Percentiles rank a stretch among this genome's conserved stretches.
Evolutionary conservation across 2,329 filamentous ascomycete genomes (phyloP).

Genomic region (Alternaria incomplexa): DNA sequence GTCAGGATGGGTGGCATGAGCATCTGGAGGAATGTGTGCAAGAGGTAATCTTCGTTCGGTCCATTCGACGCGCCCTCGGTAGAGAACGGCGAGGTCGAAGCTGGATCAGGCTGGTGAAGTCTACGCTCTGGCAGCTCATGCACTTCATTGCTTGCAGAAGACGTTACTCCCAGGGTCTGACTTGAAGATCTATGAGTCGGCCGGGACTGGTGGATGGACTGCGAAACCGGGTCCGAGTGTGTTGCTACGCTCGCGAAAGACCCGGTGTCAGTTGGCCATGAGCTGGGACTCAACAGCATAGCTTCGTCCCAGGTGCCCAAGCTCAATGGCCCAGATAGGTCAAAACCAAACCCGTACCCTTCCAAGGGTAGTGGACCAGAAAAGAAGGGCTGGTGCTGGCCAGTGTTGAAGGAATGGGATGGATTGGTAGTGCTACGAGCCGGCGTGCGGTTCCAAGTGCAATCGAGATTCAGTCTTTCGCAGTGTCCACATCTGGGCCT

Average conservation of each 20-base stretch:
- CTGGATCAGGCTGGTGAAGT: conserved; percentile 21
- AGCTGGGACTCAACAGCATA: conserved; percentile 40
- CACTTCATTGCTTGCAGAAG: conserved; percentile 13
- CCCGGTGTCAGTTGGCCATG: conserved; percentile 34
- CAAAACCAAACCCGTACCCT: conserved; percentile 29
- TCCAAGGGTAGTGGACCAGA: conserved; percentile 21
- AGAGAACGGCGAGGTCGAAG: conserved; percentile 40
- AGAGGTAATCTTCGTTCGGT: conserved; percentile 48
- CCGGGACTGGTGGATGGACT: conserved; percentile 28
- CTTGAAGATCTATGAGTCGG: conserved; percentile 21
- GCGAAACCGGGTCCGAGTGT: conserved; percentile 24
- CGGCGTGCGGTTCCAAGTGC: conserved; percentile 54
- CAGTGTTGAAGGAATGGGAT: conserved; percentile 22
- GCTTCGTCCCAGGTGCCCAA: conserved; percentile 41
- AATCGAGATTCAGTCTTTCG: conserved; percentile 60
- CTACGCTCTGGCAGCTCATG: conserved; percentile 22
- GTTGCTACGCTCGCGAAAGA: conserved; percentile 9
- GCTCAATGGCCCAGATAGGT: conserved; percentile 35
- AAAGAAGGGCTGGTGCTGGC: conserved; percentile 17
- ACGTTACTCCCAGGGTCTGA: conserved; percentile 12
- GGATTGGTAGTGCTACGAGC: conserved; percentile 23
- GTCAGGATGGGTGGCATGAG: conserved; percentile 61
- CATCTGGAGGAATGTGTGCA: conserved; percentile 58
- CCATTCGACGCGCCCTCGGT: conserved; percentile 28
- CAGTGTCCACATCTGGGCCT: conserved; percentile 61